These are phyloP conservation scores for Bacidia rubella DNA, from an alignment of 495 filamentous ascomycete genomes.

Conservation along the genomic window DNA sequence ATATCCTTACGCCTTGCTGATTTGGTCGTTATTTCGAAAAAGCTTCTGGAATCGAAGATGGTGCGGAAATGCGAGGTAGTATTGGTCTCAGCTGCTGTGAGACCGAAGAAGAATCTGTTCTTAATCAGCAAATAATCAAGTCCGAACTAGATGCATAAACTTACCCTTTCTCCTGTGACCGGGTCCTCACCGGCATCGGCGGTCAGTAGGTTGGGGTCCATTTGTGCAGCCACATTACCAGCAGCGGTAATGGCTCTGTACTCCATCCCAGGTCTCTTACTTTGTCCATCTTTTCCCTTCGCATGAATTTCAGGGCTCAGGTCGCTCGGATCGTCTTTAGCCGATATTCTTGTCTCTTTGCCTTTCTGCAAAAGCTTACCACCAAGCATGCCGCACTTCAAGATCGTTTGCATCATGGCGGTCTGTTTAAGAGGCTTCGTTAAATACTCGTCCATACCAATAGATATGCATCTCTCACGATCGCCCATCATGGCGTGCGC, in stretches of 20 bases:
- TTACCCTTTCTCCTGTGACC: conserved; percentile 48
- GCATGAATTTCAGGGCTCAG: conserved; percentile 17
- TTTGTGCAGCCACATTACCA: conserved; percentile 38
- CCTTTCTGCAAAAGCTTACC: conserved; percentile 70
- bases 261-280: conserved; percentile 34
- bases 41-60: not conserved
- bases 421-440: conserved; percentile 97
- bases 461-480: conserved; percentile 93
- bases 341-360: conserved; percentile 43
- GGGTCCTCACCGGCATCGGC: conserved; percentile 52
- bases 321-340: conserved; percentile 25
- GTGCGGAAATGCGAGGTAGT: not conserved
- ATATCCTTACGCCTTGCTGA: conserved; percentile 3
- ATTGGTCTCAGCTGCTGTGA: conserved; percentile 30
- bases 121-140: conserved; percentile 20
- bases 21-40: not conserved
- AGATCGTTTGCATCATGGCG: conserved; percentile 94
- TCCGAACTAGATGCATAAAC: conserved; percentile 27
- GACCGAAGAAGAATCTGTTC: conserved; percentile 32
- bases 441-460: conserved; percentile 98
- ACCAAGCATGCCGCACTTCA: conserved; percentile 88
- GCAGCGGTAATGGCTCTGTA: conserved; percentile 49
- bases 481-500: conserved; percentile 99
- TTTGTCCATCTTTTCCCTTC: conserved; percentile 6
- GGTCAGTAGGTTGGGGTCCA: conserved; percentile 44